phyloP scores from a whole-genome alignment of 225 moss, liverwort and hornwort species.

The Rhytidiadelphus loreus region DNA sequence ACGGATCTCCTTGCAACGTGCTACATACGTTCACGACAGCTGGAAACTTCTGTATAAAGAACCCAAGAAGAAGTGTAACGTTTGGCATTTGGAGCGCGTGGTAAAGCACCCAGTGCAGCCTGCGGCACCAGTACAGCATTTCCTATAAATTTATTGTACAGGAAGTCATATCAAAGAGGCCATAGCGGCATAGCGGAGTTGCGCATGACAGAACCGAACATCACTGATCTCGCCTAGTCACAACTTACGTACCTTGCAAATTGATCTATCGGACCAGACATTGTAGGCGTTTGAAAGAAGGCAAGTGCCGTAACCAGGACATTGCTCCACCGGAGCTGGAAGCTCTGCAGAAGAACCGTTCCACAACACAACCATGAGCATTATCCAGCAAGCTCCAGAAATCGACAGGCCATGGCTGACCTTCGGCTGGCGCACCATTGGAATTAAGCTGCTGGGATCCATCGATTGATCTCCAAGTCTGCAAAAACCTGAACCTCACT shows the following conservation, averaged over 20 bases:
- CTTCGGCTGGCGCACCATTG: not conserved
- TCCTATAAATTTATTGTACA: not conserved
- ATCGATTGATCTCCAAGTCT: not conserved
- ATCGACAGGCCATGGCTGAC: not conserved
- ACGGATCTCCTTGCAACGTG: not conserved
- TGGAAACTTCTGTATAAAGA: not conserved
- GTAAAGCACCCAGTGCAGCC: not conserved
- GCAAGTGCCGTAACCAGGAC: not conserved
- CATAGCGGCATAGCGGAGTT: not conserved
- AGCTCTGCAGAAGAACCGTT: not conserved
- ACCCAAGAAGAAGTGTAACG: not conserved
- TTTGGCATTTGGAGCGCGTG: too few relatives aligned
- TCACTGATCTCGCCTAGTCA: not conserved
- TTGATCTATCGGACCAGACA: not conserved
- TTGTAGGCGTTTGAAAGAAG: not conserved
- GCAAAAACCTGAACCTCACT: not conserved
- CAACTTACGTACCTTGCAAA: not conserved
- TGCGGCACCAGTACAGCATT: not conserved
- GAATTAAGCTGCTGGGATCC: too few relatives aligned
- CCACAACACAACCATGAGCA: not conserved
- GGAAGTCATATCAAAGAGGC: not conserved
- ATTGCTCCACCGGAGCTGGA: not conserved
- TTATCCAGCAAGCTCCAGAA: not conserved
- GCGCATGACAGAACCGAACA: not conserved
- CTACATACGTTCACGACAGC: not conserved